Conservation (phyloP, 2,329 filamentous ascomycete species). For the Ophiosphaerella herpotricha region DNA sequence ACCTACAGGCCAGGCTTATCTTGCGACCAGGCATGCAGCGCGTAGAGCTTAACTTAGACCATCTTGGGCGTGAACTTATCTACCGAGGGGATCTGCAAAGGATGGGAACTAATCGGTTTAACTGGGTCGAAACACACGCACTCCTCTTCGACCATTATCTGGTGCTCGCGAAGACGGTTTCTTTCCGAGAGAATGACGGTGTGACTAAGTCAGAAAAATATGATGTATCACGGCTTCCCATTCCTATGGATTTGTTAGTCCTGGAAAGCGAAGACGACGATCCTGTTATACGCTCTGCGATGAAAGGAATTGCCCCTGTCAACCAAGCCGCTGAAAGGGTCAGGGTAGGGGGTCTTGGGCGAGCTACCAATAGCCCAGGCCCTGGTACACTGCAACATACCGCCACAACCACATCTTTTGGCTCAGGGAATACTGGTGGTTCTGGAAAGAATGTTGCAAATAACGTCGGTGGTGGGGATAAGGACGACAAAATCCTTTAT, state of each 20-base stretch:
- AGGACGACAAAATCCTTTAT: constrained; percentile 79
- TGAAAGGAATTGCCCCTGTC: constrained; percentile 70
- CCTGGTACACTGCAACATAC: constrained; percentile 66
- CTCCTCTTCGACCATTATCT: constrained; percentile 96
- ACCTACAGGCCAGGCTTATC: constrained; percentile 81
- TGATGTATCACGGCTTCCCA: constrained; percentile 92
- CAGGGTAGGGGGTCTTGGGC: constrained; percentile 58
- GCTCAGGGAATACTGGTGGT: constrained; percentile 52
- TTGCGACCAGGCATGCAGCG: constrained; percentile 83
- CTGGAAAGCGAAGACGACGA: constrained; percentile 93
- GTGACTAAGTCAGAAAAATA: constrained; percentile 80
- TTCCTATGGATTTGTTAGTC: constrained; percentile 94
- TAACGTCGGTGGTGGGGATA: constrained; percentile 57
- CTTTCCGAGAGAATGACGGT: constrained; percentile 68
- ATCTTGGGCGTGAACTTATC: constrained; percentile 89
- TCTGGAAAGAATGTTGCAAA: constrained; percentile 58
- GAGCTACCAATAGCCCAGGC: constrained; percentile 48
- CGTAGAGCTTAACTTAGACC: constrained; percentile 86
- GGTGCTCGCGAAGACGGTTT: constrained; percentile 81
- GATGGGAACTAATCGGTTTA: constrained; percentile 85
- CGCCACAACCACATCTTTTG: constrained; percentile 66
- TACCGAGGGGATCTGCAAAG: constrained; percentile 87
- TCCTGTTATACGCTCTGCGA: constrained; percentile 77
- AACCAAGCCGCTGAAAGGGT: constrained; percentile 51
- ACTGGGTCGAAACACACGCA: constrained; percentile 91